Base-by-base conservation (phyloP, 306 rosid species). In the Rosa rugosa region DNA sequence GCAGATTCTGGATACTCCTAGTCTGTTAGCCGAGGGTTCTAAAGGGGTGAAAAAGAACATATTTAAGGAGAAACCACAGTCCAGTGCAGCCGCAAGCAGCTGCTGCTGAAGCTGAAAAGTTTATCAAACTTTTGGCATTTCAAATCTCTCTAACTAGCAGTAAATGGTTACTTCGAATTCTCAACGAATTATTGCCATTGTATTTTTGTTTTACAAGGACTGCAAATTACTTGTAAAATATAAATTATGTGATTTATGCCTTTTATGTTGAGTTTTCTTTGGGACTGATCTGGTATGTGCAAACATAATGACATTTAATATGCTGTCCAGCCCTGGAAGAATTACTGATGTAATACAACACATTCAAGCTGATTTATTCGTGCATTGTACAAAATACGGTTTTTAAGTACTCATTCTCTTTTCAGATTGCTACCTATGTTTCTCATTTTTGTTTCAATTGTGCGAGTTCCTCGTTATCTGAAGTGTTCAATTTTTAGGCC, bases 1-100 rank as follows among this genome's bases (percentile, higher is more conserved):
- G 77, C 97, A 92, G 99, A 87, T 93, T 90, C 77, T 92, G 85
- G 99, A 95, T 81, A 93, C 97, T 59, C 99, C 99, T 8, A 92
- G 93, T 83, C 98, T 95, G 66, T 44, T 95, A 80, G 96, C 94
- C 5, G 97, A 92, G 82, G 99, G 96, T 56, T 87, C 98, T 56
- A 89, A 86, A 80, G 97, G 97, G 53, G 69, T 86, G 63, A 93
- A 85, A 75, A 93, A 86, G 88, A 93, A 93, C 88, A 93, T 93
- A 84, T 93, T 93, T 75, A 93, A 84, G 80, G 98, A 92, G 69
- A 90, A 84, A 75, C 85, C 94, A 13, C 84, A 81, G 54, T 57
- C 88, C 36, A 85, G 80, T 74, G 86, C 93, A 56, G 77, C 98
- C 46, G 60, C 92, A 6, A 76, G 97, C 80, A 69, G 96, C 75